Evolutionary conservation across 2,329 filamentous ascomycete genomes (phyloP).

Genomic region (Exophiala viscosa): DNA sequence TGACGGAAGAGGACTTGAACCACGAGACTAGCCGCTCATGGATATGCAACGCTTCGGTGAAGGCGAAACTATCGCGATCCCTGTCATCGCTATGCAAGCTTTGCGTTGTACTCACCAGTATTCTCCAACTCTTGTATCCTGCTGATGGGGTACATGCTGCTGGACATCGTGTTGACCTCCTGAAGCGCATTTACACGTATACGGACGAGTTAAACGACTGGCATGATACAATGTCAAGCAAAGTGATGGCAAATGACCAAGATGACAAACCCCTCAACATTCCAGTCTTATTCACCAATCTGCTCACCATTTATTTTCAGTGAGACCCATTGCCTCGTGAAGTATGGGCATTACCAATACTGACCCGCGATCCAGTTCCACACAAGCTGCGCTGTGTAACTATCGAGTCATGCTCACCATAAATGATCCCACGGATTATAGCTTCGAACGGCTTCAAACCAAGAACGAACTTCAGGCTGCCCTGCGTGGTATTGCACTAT

Average conservation of each 20-base stretch:
- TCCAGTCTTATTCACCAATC: neutral
- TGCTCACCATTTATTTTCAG: slow-evolving; percentile 4
- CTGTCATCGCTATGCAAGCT: neutral
- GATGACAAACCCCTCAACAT: neutral
- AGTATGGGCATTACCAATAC: neutral
- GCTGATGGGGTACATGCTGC: neutral
- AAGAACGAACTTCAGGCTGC: slow-evolving; percentile 4
- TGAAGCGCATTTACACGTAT: neutral
- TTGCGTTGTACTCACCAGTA: neutral
- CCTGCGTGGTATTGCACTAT: neutral
- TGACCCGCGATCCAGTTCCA: neutral
- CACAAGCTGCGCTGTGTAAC: slow-evolving; percentile 3
- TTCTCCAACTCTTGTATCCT: neutral
- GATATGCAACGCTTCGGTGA: neutral
- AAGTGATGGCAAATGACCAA: neutral
- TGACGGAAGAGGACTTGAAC: slow-evolving; percentile 1
- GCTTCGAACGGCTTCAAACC: slow-evolving; percentile 1
- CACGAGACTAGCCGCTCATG: neutral
- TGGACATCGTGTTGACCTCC: neutral
- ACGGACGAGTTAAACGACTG: slow-evolving; percentile 1
- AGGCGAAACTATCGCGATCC: neutral
- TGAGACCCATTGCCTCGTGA: neutral
- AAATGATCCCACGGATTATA: neutral
- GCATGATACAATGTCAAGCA: neutral
- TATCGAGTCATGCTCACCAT: neutral